phyloP scores from a whole-genome alignment of 768 basidiomycete species.

The Sporobolomyces phaffii region DNA sequence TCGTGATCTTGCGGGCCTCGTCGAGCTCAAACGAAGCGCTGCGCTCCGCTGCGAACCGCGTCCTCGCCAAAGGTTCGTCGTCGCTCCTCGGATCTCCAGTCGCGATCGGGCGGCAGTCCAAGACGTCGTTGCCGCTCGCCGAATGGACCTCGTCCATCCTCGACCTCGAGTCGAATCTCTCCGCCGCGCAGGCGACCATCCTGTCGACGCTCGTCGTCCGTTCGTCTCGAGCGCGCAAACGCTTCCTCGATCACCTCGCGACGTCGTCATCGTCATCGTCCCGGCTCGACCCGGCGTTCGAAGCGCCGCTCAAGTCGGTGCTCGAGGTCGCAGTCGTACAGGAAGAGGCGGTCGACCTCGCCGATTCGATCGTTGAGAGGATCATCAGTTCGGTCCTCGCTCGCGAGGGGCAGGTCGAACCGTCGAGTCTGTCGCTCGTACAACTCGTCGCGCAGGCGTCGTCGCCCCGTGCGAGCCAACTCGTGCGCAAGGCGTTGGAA shows the following conservation, averaged over 20 bases:
- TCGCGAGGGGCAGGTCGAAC: background rate
- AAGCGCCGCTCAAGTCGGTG: conserved; percentile 10
- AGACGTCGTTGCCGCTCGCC: background rate
- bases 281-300: background rate
- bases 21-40: background rate
- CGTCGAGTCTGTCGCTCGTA: background rate
- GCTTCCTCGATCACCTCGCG: background rate
- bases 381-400: background rate
- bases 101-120: background rate
- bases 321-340: conserved; percentile 14
- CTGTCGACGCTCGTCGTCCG: conserved; percentile 18
- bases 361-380: background rate
- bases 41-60: background rate
- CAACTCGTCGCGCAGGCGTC: conserved; percentile 2
- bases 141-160: conserved; percentile 29
- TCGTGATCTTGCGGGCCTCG: conserved; percentile 6
- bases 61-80: conserved; percentile 18
- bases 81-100: background rate
- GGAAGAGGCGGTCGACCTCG: background rate
- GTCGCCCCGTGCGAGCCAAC: background rate
- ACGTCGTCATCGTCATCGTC: too few relatives aligned
- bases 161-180: background rate
- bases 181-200: background rate
- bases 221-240: conserved; percentile 7
- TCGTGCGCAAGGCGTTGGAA: background rate